Evolutionary conservation across 768 basidiomycete species (phyloP).

Genomic region (Suillus ampliporus): DNA sequence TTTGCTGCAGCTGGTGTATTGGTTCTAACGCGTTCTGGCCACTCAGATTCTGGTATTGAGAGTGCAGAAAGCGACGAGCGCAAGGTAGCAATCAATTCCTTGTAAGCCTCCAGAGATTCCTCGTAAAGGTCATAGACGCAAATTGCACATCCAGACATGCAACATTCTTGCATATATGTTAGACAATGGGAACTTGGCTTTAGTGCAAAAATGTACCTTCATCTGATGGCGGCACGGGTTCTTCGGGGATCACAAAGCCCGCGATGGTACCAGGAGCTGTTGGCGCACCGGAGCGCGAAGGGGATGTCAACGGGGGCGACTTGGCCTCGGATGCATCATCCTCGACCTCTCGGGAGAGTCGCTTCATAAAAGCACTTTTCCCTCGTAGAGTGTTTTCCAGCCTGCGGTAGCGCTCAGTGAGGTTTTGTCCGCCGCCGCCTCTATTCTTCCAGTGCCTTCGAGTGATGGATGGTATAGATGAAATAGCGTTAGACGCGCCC

Average conservation of each 20-base stretch:
- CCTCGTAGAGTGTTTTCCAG: slow-evolving; percentile 59
- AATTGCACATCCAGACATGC: slow-evolving; percentile 94
- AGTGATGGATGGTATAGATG: not conserved
- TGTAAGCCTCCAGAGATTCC: slow-evolving; percentile 70
- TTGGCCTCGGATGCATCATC: slow-evolving; percentile 12
- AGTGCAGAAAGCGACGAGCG: slow-evolving; percentile 52
- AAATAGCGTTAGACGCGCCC: not conserved
- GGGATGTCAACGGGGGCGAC: not conserved
- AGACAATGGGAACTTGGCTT: not conserved
- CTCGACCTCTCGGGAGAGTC: slow-evolving; percentile 23
- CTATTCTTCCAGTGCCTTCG: slow-evolving; percentile 1
- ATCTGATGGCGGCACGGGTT: slow-evolving; percentile 64
- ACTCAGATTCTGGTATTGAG: slow-evolving; percentile 60
- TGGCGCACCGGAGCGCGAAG: not conserved
- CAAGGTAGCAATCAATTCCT: slow-evolving; percentile 55
- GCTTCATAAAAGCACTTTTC: slow-evolving; percentile 43
- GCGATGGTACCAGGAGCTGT: slow-evolving; percentile 21
- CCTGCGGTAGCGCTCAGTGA: slow-evolving; percentile 58
- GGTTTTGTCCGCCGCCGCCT: slow-evolving; percentile 57
- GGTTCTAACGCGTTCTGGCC: slow-evolving; percentile 63
- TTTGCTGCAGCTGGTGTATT: slow-evolving; percentile 17
- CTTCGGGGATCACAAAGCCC: slow-evolving; percentile 54
- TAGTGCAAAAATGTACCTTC: slow-evolving; percentile 56
- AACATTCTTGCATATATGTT: slow-evolving; percentile 66
- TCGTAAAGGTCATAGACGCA: slow-evolving; percentile 91